Conservation (phyloP, 306 rosid species). For the Biancaea sappan region DNA sequence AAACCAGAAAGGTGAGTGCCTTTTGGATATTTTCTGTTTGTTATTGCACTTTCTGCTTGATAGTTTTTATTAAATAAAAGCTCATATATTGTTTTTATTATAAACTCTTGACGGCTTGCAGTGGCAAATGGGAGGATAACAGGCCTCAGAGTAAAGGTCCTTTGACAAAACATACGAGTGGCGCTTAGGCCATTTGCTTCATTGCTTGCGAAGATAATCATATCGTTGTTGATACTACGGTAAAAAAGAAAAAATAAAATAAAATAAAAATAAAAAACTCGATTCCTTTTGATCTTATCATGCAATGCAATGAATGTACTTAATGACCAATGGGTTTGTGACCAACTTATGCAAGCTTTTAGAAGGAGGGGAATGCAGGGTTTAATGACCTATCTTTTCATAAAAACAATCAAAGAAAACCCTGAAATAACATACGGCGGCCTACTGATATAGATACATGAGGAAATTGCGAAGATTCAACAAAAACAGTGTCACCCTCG, state of each 20-base stretch:
- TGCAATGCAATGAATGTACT: background rate
- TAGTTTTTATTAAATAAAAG: background rate
- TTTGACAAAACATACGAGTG: slow-evolving; percentile 46
- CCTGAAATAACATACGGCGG: slow-evolving; percentile 42
- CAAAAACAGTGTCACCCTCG: slow-evolving; percentile 27
- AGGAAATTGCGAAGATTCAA: slow-evolving; percentile 15
- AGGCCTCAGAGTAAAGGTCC: slow-evolving; percentile 44
- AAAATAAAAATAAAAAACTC: too few species aligned
- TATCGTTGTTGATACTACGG: slow-evolving; percentile 65
- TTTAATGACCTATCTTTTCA: slow-evolving; percentile 58
- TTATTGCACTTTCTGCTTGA: too few species aligned
- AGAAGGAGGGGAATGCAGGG: slow-evolving; percentile 51
- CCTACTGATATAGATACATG: slow-evolving; percentile 37
- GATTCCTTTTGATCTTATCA: background rate
- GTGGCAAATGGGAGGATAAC: slow-evolving; percentile 44
- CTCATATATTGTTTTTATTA: background rate
- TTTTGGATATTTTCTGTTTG: background rate
- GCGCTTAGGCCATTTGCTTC: slow-evolving; percentile 68
- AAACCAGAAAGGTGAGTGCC: slow-evolving; percentile 39
- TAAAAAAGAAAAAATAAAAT: too few species aligned
- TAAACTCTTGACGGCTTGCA: slow-evolving; percentile 26
- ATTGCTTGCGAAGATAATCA: slow-evolving; percentile 71
- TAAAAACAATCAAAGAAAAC: slow-evolving; percentile 5
- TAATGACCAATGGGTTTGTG: background rate
- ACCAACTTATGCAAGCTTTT: slow-evolving; percentile 45